Evolutionary conservation across 2,329 filamentous ascomycete species (phyloP), one percentile per base, ranked within the genome.

Genomic region (Aspergillus flavus): DNA sequence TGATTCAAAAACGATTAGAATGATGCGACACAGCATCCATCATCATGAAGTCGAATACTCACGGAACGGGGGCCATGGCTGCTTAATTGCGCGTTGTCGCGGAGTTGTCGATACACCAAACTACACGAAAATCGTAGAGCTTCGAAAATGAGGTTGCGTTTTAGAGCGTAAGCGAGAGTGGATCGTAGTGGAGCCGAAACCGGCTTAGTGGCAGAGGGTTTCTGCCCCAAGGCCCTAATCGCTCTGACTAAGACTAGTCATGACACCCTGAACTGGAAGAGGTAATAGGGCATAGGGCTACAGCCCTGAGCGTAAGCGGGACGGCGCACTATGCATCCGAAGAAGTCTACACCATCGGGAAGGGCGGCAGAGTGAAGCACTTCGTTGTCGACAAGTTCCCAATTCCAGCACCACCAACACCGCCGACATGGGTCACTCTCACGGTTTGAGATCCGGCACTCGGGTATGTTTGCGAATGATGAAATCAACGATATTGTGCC

Each of bases 381-480:
- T 69, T 71, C 72, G 72, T 74, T 69, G 75, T 77, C 74, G 75
- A 75, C 74, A 76, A 72, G 72, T 73, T 73, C 68, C 72, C 69
- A 73, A 74, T 70, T 71, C 71, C 74, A 77, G 72, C 73, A 75
- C 73, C 71, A 74, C 68, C 81, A 84, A 82, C 76, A 83, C 77
- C 80, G 85, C 83, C 87, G 87, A 85, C 81, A 93, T 93, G 91
- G 90, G 90, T 91, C 91, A 94, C 86, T 87, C 91, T 78, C 89
- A 89, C 84, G 91, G 91, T 93, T 89, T 94, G 80, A 89, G 92
- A 83, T 87, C 90, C 80, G 91, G 91, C 84, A 94, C 91, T 83
- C 91, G 91, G 84, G 89, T 91, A 88, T 74, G 89, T 89, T 75
- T 63, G 56, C 52, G 32, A 55, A 55, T 55, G 52, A 55, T 11